A percentile compares a stretch with the other conserved stretches of the same genome.
These are phyloP conservation scores for Laburnicola sp. DNA, from an alignment of 2,329 filamentous ascomycete genomes.

Conservation along the genomic window DNA sequence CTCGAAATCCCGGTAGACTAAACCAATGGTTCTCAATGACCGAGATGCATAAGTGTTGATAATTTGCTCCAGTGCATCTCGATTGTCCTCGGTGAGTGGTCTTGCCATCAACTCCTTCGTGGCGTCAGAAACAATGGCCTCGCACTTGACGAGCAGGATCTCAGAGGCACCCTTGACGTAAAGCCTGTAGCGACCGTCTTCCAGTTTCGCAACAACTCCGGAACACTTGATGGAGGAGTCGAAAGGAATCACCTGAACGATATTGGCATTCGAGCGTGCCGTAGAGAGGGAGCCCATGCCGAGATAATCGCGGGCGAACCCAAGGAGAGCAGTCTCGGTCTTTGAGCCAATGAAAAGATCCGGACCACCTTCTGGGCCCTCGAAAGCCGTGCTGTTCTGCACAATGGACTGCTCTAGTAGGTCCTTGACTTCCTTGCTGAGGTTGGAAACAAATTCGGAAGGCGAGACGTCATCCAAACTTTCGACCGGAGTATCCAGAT, in stretches of 20 bases:
- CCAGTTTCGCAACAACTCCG: constrained; percentile 63
- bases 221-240: constrained; percentile 71
- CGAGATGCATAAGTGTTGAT: constrained; percentile 78
- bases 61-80: constrained; percentile 62
- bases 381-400: constrained; percentile 48
- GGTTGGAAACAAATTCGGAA: constrained; percentile 57
- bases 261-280: constrained; percentile 63
- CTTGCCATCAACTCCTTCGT: constrained; percentile 59
- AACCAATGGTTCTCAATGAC: constrained; percentile 81
- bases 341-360: constrained; percentile 72
- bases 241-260: constrained; percentile 62
- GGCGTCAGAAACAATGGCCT: constrained; percentile 61
- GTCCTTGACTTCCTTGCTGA: constrained; percentile 57
- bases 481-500: constrained; percentile 41
- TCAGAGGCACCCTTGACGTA: constrained; percentile 57
- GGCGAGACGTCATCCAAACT: constrained; percentile 54
- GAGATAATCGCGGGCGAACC: constrained; percentile 67
- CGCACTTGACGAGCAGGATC: constrained; percentile 54
- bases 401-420: constrained; percentile 61
- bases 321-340: constrained; percentile 75
- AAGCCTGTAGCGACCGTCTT: constrained; percentile 60
- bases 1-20: constrained; percentile 82
- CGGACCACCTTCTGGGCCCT: constrained; percentile 46
- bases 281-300: constrained; percentile 64
- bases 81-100: constrained; percentile 60